Conservation (phyloP, 2,329 filamentous ascomycete genomes). For the Lecanicillium sp. region DNA sequence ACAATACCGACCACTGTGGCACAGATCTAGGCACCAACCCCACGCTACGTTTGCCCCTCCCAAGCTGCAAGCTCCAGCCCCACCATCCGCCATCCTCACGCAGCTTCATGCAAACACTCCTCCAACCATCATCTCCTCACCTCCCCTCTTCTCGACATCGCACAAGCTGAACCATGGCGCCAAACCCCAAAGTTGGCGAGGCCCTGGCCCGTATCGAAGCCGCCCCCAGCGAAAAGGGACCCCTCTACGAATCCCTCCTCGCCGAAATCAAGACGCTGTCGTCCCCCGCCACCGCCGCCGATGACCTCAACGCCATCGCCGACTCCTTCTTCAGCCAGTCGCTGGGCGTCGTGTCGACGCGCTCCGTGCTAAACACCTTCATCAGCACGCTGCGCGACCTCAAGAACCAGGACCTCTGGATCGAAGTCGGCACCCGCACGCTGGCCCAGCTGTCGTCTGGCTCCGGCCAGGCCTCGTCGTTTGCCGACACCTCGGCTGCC, state of each 20-base stretch:
- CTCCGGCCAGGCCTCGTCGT: slow-evolving; percentile 52
- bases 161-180: slow-evolving; percentile 23
- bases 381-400: slow-evolving; percentile 54
- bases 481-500: slow-evolving; percentile 75
- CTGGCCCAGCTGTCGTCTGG: slow-evolving; percentile 47
- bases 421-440: slow-evolving; percentile 69
- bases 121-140: slow-evolving; percentile 3
- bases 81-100: too few relatives aligned
- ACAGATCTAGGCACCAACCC: too few relatives aligned
- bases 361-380: slow-evolving; percentile 62
- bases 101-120: not conserved
- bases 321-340: slow-evolving; percentile 60
- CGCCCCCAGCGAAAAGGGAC: slow-evolving; percentile 30
- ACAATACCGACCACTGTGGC: too few relatives aligned
- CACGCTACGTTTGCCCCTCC: too few relatives aligned
- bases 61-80: too few relatives aligned
- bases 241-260: slow-evolving; percentile 39
- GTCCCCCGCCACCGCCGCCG: slow-evolving; percentile 26
- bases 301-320: slow-evolving; percentile 61
- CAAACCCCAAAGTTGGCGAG: slow-evolving; percentile 31
- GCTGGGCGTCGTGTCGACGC: slow-evolving; percentile 68
- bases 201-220: slow-evolving; percentile 34
- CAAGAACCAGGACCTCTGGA: slow-evolving; percentile 56
- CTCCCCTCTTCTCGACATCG: slow-evolving; percentile 8
- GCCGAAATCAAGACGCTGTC: slow-evolving; percentile 32